These are phyloP conservation scores for Camelina hispida DNA, from an alignment of 345 rosid genomes.

Conservation along the genomic window DNA sequence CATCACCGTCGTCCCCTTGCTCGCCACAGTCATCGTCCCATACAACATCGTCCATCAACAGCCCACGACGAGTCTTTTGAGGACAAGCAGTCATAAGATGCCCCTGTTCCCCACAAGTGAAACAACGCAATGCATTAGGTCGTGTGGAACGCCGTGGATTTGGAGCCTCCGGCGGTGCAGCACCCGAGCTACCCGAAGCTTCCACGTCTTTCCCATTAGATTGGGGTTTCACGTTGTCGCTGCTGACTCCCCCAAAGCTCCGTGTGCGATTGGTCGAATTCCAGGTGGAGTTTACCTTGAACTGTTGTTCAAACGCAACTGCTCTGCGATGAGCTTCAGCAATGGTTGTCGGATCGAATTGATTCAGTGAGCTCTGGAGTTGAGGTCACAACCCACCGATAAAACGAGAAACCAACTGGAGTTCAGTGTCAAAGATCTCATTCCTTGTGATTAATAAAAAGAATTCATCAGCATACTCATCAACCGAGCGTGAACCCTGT, in stretches of 20 bases:
- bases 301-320: neutral
- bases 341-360: neutral
- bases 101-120: neutral
- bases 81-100: neutral
- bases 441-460: neutral
- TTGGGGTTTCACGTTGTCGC: too few relatives aligned
- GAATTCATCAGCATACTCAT: neutral
- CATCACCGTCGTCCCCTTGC: neutral
- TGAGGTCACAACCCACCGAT: neutral
- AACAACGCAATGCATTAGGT: neutral
- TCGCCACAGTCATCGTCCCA: neutral
- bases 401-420: neutral
- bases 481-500: neutral
- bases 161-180: neutral
- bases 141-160: neutral
- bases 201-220: too few relatives aligned
- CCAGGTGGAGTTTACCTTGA: fast-evolving
- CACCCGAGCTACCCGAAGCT: too few relatives aligned
- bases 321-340: neutral
- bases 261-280: too few relatives aligned
- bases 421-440: neutral
- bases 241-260: too few relatives aligned
- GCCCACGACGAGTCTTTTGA: neutral
- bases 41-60: neutral
- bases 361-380: neutral